Evolutionary conservation across 2,329 filamentous ascomycete genomes (phyloP).

Genomic region (Sclerotinia sclerotiorum): DNA sequence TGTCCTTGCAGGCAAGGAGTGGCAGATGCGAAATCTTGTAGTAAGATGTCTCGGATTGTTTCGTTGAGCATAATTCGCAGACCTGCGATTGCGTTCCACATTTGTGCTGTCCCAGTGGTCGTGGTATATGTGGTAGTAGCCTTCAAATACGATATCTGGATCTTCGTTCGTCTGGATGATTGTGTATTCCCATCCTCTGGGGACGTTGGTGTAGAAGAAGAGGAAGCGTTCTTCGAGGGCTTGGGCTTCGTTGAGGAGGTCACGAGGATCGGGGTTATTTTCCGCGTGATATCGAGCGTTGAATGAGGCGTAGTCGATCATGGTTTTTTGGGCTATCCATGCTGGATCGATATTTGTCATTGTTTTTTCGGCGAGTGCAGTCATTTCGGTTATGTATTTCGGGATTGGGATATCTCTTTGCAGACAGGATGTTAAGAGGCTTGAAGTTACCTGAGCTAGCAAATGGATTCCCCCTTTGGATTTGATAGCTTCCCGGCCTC

Average conservation of each 20-base stretch:
- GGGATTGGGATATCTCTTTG: slow-evolving; percentile 52
- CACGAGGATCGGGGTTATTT: neutral
- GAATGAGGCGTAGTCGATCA: slow-evolving; percentile 38
- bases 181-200: slow-evolving; percentile 31
- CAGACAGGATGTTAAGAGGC: slow-evolving; percentile 53
- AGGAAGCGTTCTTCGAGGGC: slow-evolving; percentile 34
- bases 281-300: slow-evolving; percentile 24
- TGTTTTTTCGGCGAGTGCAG: slow-evolving; percentile 44
- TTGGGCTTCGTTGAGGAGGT: slow-evolving; percentile 30
- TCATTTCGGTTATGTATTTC: slow-evolving; percentile 48
- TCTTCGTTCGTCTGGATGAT: slow-evolving; percentile 32
- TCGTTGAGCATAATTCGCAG: slow-evolving; percentile 35
- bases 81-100: slow-evolving; percentile 36
- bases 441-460: slow-evolving; percentile 55
- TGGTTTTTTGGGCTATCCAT: slow-evolving; percentile 47
- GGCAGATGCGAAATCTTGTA: slow-evolving; percentile 14
- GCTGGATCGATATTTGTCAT: slow-evolving; percentile 44
- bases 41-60: slow-evolving; percentile 31
- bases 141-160: slow-evolving; percentile 35
- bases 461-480: slow-evolving; percentile 50
- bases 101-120: slow-evolving; percentile 36
- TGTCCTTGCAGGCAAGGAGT: slow-evolving; percentile 25
- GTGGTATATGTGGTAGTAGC: slow-evolving; percentile 36
- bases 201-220: slow-evolving; percentile 24
- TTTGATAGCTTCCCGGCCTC: slow-evolving; percentile 50